Percentiles rank a stretch among this genome's conserved stretches.
Evolutionary conservation across 805 yeast genomes (phyloP).

Genomic region (Metschnikowia noctiluminum): DNA sequence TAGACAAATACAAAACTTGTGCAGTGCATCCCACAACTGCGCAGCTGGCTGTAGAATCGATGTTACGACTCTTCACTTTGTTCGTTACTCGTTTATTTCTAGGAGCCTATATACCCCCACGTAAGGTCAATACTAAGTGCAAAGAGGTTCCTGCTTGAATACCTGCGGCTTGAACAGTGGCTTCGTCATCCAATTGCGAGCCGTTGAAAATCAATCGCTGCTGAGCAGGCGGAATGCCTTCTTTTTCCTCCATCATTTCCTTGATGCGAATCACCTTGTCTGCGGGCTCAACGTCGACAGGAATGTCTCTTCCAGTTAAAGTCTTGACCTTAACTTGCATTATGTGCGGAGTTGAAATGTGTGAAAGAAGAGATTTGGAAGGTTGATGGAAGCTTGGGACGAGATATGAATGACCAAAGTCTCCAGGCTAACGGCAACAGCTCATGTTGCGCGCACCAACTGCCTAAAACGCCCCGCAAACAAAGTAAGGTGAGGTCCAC

Average conservation of each 20-base stretch:
- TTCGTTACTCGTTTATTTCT: not conserved
- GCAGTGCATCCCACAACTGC: too few species aligned
- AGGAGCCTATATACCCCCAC: slow-evolving; percentile 62
- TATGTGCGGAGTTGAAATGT: not conserved
- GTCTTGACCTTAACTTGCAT: slow-evolving; percentile 77
- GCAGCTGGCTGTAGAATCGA: too few species aligned
- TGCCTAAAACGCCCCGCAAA: too few species aligned
- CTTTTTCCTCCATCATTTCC: slow-evolving; percentile 91
- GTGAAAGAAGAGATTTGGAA: not conserved
- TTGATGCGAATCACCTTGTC: slow-evolving; percentile 73
- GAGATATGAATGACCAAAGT: not conserved
- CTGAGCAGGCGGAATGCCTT: slow-evolving; percentile 95
- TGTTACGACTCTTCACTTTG: not conserved
- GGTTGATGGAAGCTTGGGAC: too few species aligned
- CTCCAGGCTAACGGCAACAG: not conserved
- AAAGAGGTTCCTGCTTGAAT: slow-evolving; percentile 81
- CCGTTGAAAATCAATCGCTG: slow-evolving; percentile 90
- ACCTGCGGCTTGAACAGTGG: slow-evolving; percentile 68
- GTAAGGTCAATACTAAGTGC: slow-evolving; percentile 85
- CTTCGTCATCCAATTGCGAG: slow-evolving; percentile 85
- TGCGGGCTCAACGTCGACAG: slow-evolving; percentile 67
- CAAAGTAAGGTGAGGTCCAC: too few species aligned
- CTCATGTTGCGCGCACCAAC: not conserved
- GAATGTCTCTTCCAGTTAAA: slow-evolving; percentile 78
- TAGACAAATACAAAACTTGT: too few species aligned